Base-by-base conservation (phyloP, 140 eudicot species). In the Ambrosia hybrid region DNA sequence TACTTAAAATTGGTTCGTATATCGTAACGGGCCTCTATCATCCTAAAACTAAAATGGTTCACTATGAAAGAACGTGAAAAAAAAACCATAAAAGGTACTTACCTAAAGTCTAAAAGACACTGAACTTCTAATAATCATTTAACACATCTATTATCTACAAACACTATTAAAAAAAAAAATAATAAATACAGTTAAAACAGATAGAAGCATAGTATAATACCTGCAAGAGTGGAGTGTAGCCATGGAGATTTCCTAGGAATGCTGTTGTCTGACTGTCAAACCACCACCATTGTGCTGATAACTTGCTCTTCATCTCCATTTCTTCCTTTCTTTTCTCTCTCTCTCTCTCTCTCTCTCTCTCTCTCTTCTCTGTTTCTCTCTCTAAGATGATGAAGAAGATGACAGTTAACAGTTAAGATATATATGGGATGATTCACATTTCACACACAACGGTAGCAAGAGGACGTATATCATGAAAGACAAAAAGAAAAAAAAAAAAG, bases 201-300 rank as follows among this genome's bases (percentile, higher is more conserved):
- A 36, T 37, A 51, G 3, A 11, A 53, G 33, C 26, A 33, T 70
- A 14, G 17, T 45, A 36, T 41, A 21, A 21, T 65, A 90, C 95
- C 97, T 51, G 92, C 57, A 73, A 91, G 88, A 51, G 95, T 82
- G 41, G 92, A 81, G 49, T 88, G 82, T 65, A 91, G 87, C 97
- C 97, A 91, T 26, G 91, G 88, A 0, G 97, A 85, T 26, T 83
- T 83, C 57, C 80, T 88, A 2, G 86, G 72, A 12, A 51, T 67
- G 30, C 33, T 57, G 73, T 73, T 79, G 82, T 87, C 78, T 85
- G 90, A 71, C 88, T 83, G 62, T 88, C 92, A 51, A 91, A 82
- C 97, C 95, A 91, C 97, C 97, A 91, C 88, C 90, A 83, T 49
- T 86, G 81, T 53, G 92, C 81, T 56, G 95, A 70, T 30, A 65